Evolutionary conservation across 2,329 filamentous ascomycete genomes (phyloP), one percentile per base, ranked within the genome.

Genomic region (Meredithiella fracta): DNA sequence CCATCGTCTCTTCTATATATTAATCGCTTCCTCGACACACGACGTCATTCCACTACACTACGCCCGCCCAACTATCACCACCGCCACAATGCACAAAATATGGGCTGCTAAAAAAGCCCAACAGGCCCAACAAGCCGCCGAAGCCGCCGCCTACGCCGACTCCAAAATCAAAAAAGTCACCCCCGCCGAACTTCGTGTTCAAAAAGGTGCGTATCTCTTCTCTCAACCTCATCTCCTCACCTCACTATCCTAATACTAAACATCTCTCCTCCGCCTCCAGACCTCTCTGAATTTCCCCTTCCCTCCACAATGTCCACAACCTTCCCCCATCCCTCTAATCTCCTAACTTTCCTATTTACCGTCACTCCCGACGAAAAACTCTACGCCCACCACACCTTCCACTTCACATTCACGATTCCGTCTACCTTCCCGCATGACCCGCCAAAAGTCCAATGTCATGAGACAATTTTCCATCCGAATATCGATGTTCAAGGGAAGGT

Each of bases 151-250:
- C 96, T 76, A 88, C 95, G 72, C 86, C 94, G 11, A 5, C 72
- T 90, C 87, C 55, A 95, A 89, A 75, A 97, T 96, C 79, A 97
- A 96, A 80, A 97, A 96, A 76, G 90, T 98, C 62, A 97, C 92
- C 22, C 88, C 92, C 17, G 92, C 92, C 55, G 90, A 97, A 72
- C 74, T 97, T 60, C 85, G 92, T 59, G 89, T 96, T 60, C 92
- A 97, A 71, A 94, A 95, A 79, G 92, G 91, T 94, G 72, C 55
- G 66, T 64, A n/a, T n/a, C n/a, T n/a, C 34, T 22, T 2, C 22
- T 20, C 14, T 15, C 14, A 8, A 17, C 34, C 29, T n/a, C 50
- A 37, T n/a, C 29, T 11, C 26, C 26, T 14, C n/a, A 37, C 25
- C 17, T 15, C 17, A 9, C 42, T 50, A 42, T n/a, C n/a, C n/a